Conservation (phyloP, 2,329 filamentous ascomycete genomes). For the Ceratocystis cacaofunesta region DNA sequence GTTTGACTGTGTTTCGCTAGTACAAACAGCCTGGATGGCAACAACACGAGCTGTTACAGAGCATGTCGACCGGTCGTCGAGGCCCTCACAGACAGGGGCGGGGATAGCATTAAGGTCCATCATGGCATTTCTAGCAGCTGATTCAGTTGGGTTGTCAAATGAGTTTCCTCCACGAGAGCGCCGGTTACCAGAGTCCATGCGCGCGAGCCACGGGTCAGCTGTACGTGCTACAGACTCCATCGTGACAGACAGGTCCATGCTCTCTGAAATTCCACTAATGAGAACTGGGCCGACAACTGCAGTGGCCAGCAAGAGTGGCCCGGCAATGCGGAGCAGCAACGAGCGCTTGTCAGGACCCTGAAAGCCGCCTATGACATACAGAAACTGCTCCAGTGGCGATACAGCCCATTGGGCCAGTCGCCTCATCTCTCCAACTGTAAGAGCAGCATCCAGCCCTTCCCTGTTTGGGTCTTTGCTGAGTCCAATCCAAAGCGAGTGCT, state of each 20-base stretch:
- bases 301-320: not conserved
- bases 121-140: not conserved
- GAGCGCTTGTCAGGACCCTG: not conserved
- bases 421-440: not conserved
- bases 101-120: not conserved
- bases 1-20: not conserved
- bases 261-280: not conserved
- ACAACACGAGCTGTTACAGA: not conserved
- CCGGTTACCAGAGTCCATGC: not conserved
- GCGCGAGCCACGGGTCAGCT: not conserved
- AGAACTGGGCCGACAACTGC: not conserved
- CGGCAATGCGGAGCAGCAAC: not conserved
- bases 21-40: not conserved
- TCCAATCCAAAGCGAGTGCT: not conserved
- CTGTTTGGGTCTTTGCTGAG: not conserved
- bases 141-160: not conserved
- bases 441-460: not conserved
- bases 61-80: not conserved
- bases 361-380: not conserved
- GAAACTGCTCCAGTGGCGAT: not conserved
- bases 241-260: not conserved
- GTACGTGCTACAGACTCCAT: not conserved
- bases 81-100: not conserved
- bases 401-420: not conserved
- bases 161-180: not conserved